These are phyloP conservation scores for Teunomyces stri DNA, from an alignment of 805 yeast species.

Conservation along the genomic window DNA sequence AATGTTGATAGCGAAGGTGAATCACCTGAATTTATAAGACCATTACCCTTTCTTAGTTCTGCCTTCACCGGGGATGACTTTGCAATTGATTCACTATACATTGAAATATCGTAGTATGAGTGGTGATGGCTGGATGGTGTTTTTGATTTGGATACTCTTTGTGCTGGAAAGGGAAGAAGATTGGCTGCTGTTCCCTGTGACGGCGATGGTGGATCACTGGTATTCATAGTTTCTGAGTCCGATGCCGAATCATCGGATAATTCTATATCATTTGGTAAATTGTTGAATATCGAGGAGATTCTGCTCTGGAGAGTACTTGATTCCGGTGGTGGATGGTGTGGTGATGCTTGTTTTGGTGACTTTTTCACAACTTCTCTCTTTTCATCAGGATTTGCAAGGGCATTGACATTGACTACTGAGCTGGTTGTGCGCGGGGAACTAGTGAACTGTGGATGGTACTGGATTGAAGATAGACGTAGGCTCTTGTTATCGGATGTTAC, in stretches of 20 bases:
- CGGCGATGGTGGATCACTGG: neutral
- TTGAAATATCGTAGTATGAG: constrained; percentile 17
- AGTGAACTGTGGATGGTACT: constrained; percentile 11
- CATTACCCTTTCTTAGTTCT: constrained; percentile 14
- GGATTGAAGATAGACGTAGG: constrained; percentile 28
- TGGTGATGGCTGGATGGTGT: constrained; percentile 7
- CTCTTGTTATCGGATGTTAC: constrained; percentile 37
- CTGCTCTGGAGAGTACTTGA: constrained; percentile 25
- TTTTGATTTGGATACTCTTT: neutral
- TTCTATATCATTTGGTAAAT: constrained; percentile 47
- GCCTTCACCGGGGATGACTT: constrained; percentile 28
- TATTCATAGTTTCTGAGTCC: constrained; percentile 32
- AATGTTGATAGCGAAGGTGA: constrained; percentile 27
- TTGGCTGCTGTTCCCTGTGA: neutral
- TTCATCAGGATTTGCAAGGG: constrained; percentile 18
- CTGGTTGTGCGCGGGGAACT: constrained; percentile 17
- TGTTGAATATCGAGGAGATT: constrained; percentile 41
- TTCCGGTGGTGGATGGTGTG: neutral
- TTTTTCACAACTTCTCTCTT: constrained; percentile 6
- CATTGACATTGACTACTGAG: constrained; percentile 33
- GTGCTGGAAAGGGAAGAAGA: neutral
- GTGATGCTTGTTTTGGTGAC: neutral
- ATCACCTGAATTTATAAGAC: constrained; percentile 1
- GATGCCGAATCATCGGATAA: constrained; percentile 46
- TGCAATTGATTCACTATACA: constrained; percentile 25